A percentile compares a stretch with the other conserved stretches of the same genome.
These are phyloP conservation scores for Hymenoscyphus albidus DNA, from an alignment of 2,329 filamentous ascomycete species.

Conservation along the genomic window DNA sequence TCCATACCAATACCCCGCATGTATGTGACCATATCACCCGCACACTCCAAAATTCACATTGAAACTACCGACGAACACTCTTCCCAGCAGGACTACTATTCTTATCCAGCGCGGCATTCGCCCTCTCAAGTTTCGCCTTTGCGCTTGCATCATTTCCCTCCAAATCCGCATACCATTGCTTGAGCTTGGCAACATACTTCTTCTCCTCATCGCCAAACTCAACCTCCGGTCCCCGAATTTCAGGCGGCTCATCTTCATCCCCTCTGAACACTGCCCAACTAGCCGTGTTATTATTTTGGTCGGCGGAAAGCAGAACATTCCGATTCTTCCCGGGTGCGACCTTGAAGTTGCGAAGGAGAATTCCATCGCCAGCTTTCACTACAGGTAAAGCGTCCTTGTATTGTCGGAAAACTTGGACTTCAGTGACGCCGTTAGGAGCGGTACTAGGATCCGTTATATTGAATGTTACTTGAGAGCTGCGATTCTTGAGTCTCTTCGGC, in stretches of 20 bases:
- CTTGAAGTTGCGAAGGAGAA: constrained; percentile 54
- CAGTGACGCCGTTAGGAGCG: constrained; percentile 46
- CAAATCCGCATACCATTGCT: constrained; percentile 43
- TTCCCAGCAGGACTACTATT: neutral
- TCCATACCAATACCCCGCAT: neutral
- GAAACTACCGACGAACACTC: neutral
- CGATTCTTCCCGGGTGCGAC: constrained; percentile 49
- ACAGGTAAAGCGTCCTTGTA: constrained; percentile 54
- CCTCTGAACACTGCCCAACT: constrained; percentile 60
- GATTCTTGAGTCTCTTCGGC: constrained; percentile 51
- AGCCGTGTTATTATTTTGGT: constrained; percentile 47
- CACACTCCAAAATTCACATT: neutral
- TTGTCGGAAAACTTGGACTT: constrained; percentile 56
- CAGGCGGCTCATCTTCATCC: constrained; percentile 36
- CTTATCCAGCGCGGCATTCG: constrained; percentile 37
- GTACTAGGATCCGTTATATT: constrained; percentile 54
- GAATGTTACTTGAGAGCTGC: constrained; percentile 58
- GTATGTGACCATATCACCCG: neutral
- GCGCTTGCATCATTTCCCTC: constrained; percentile 40
- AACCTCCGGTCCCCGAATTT: constrained; percentile 58
- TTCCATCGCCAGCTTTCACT: constrained; percentile 52
- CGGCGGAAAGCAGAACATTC: constrained; percentile 50
- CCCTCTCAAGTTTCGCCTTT: constrained; percentile 46
- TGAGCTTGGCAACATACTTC: constrained; percentile 46
- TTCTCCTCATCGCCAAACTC: constrained; percentile 51